Evolutionary conservation across 163 green algal species (phyloP).

Genomic region (Chloromonas sp.): DNA sequence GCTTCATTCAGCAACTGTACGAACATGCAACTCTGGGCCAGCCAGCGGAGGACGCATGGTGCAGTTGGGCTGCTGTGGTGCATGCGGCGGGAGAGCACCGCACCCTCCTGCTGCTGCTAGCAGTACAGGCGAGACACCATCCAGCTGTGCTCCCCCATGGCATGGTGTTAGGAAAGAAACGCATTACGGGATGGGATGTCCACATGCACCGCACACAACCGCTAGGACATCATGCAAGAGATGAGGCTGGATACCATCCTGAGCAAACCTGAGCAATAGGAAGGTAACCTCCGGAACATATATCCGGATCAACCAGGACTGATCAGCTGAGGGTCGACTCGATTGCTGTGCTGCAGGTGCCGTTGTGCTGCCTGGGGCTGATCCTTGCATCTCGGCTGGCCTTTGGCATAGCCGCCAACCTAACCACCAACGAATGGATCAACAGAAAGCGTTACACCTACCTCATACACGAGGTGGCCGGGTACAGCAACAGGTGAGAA

Average conservation of each 20-base stretch:
- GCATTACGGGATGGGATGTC: too few relatives aligned
- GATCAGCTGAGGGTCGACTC: too few relatives aligned
- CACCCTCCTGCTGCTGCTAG: constrained; percentile 11
- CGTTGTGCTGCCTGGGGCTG: constrained; percentile 10
- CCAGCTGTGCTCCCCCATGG: too few relatives aligned
- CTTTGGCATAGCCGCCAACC: constrained; percentile 50
- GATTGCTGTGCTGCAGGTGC: not conserved
- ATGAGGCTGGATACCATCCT: too few relatives aligned
- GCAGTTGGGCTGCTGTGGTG: constrained; percentile 10
- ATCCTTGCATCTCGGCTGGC: constrained; percentile 36
- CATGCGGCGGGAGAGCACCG: constrained; percentile 2
- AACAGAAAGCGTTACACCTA: constrained; percentile 52
- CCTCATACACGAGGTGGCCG: constrained; percentile 31
- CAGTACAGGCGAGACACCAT: not conserved
- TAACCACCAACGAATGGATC: constrained; percentile 74
- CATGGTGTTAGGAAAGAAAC: too few relatives aligned
- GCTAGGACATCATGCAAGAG: too few relatives aligned
- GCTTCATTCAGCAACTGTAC: constrained; percentile 20
- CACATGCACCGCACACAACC: too few relatives aligned
- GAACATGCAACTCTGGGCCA: not conserved
- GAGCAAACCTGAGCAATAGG: too few relatives aligned
- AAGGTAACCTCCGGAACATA: too few relatives aligned
- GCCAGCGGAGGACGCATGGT: not conserved
- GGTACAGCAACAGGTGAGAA: constrained; percentile 56
- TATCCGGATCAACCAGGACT: too few relatives aligned